phyloP scores from a whole-genome alignment of 2,329 filamentous ascomycete genomes.

The Aureobasidium lini region DNA sequence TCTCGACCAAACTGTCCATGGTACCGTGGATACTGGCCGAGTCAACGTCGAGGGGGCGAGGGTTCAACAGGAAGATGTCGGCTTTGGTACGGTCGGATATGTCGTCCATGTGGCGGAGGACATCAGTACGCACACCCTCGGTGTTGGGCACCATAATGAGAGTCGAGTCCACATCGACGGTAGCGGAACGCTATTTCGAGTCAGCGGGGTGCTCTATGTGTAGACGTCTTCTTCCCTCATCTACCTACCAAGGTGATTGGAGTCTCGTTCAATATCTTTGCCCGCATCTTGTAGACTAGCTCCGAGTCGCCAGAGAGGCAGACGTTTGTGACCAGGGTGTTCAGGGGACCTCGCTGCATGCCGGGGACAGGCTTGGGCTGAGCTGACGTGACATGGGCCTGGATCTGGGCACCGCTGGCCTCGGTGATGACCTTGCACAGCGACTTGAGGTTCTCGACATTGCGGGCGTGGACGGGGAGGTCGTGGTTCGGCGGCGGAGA shows the following conservation, averaged over 20 bases:
- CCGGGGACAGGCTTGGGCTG: slow-evolving; percentile 58
- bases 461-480: slow-evolving; percentile 83
- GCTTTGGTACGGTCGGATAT: slow-evolving; percentile 85
- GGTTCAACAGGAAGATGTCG: slow-evolving; percentile 91
- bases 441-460: slow-evolving; percentile 69
- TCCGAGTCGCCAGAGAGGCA: slow-evolving; percentile 85
- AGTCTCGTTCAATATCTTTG: slow-evolving; percentile 83
- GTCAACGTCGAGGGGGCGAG: slow-evolving; percentile 68
- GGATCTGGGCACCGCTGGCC: slow-evolving; percentile 54
- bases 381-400: slow-evolving; percentile 77
- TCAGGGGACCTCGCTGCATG: slow-evolving; percentile 42
- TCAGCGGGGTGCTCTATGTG: slow-evolving; percentile 21
- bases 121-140: slow-evolving; percentile 62
- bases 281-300: slow-evolving; percentile 79
- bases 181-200: slow-evolving; percentile 68
- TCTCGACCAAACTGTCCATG: slow-evolving; percentile 74
- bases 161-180: slow-evolving; percentile 86
- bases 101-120: slow-evolving; percentile 78
- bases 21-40: slow-evolving; percentile 69
- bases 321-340: slow-evolving; percentile 65
- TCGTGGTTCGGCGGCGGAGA: slow-evolving; percentile 71
- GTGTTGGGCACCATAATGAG: slow-evolving; percentile 71
- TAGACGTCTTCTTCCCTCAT: background rate
- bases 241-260: slow-evolving; percentile 80
- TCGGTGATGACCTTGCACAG: slow-evolving; percentile 78